Conservation (phyloP, 768 basidiomycete species). For the Exsudoporus frostii region DNA sequence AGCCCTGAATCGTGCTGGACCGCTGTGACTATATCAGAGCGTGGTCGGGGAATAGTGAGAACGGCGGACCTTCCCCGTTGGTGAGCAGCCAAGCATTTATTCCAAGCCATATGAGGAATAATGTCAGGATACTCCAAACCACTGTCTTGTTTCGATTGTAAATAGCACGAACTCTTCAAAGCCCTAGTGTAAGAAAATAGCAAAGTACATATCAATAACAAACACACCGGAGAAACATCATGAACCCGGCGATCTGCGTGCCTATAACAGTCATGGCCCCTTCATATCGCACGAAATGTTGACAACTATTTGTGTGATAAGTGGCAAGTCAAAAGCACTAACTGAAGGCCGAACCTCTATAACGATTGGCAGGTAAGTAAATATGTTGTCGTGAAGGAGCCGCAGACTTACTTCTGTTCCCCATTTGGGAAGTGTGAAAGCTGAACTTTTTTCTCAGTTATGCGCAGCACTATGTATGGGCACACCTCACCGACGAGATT, state of each 20-base stretch:
- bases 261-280: constrained; percentile 44
- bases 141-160: constrained; percentile 9
- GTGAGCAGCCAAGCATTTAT: constrained; percentile 56
- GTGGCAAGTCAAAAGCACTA: not conserved
- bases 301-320: constrained; percentile 34
- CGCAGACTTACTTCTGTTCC: constrained; percentile 5
- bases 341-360: constrained; percentile 10
- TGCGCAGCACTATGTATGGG: not conserved
- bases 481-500: constrained; percentile 40
- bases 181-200: not conserved
- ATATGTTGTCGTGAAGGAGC: not conserved
- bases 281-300: constrained; percentile 48
- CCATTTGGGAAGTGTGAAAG: constrained; percentile 17
- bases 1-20: constrained; percentile 9
- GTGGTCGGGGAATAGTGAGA: not conserved
- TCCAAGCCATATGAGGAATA: constrained; percentile 44
- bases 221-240: constrained; percentile 44
- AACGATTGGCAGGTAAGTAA: not conserved
- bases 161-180: constrained; percentile 16
- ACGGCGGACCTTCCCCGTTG: constrained; percentile 43
- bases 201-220: not conserved
- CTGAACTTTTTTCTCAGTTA: constrained; percentile 4
- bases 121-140: constrained; percentile 4
- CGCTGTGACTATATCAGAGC: constrained; percentile 1
- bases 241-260: constrained; percentile 36